Percentiles rank a stretch among this genome's conserved stretches.
phyloP scores from a whole-genome alignment of 2,329 filamentous ascomycete genomes.

The Penicillium brevicompactum region DNA sequence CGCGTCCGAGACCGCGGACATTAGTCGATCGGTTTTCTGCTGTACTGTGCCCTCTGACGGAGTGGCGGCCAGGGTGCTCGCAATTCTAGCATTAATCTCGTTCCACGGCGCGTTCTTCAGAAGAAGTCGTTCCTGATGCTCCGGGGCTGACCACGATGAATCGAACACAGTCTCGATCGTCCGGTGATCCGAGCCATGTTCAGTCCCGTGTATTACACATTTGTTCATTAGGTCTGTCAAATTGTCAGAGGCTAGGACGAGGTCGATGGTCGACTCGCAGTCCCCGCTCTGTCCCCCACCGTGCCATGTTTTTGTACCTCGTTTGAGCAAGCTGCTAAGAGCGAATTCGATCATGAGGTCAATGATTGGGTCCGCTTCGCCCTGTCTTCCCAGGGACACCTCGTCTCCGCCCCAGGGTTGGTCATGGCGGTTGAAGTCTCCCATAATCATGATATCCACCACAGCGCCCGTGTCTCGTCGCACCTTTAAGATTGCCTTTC shows the following conservation, averaged over 20 bases:
- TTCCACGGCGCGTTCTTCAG: constrained; percentile 26
- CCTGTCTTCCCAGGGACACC: constrained; percentile 35
- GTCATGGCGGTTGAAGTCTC: constrained; percentile 12
- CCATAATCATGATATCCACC: constrained; percentile 25
- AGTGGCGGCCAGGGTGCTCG: constrained; percentile 9
- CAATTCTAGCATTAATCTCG: constrained; percentile 23
- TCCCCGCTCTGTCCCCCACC: constrained; percentile 19
- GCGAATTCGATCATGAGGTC: constrained; percentile 37
- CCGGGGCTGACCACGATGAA: constrained; percentile 7
- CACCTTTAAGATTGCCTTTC: constrained; percentile 22
- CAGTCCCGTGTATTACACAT: constrained; percentile 18
- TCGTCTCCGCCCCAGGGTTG: constrained; percentile 32
- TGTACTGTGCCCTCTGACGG: constrained; percentile 15
- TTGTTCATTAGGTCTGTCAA: constrained; percentile 17
- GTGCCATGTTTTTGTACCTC: constrained; percentile 40
- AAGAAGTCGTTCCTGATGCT: constrained; percentile 19
- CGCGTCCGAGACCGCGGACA: constrained; percentile 10
- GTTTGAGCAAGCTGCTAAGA: constrained; percentile 37
- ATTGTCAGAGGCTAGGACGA: constrained; percentile 19
- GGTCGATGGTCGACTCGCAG: constrained; percentile 23
- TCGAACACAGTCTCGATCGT: constrained; percentile 36
- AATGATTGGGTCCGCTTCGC: constrained; percentile 41
- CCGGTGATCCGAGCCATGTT: constrained; percentile 32
- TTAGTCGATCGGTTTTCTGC: constrained; percentile 22
- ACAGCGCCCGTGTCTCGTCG: constrained; percentile 17